Conservation (phyloP, 352 stramenopile genomes). For the Phytopythium cucurbitacearum region DNA sequence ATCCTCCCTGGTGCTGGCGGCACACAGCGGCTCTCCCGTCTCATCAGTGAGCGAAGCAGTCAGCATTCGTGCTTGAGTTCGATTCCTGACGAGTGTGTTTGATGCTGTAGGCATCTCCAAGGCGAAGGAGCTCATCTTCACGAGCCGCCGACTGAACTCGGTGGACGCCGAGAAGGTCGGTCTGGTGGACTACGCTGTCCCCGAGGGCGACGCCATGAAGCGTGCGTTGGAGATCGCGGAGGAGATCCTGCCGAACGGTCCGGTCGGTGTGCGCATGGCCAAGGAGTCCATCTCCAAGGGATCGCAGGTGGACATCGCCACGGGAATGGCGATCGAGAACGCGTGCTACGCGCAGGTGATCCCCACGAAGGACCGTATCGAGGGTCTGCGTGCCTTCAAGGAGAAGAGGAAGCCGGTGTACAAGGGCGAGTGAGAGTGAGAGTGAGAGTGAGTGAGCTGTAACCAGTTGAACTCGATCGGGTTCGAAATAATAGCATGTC, state of each 20-base stretch:
- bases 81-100: not conserved
- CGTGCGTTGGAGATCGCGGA: conserved; percentile 81
- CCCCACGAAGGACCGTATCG: conserved; percentile 89
- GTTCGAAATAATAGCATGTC: conserved; percentile 1
- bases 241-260: conserved; percentile 90
- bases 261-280: conserved; percentile 89
- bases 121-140: conserved; percentile 95
- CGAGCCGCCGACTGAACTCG: conserved; percentile 75
- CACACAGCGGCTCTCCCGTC: conserved; percentile 89
- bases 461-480: not conserved
- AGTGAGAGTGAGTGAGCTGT: not conserved
- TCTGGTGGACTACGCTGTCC: conserved; percentile 87
- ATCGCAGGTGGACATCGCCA: conserved; percentile 75
- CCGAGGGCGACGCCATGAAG: conserved; percentile 52
- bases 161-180: conserved; percentile 78
- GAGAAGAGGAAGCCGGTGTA: conserved; percentile 92
- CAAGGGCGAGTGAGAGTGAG: conserved; percentile 65
- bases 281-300: conserved; percentile 89
- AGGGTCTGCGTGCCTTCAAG: conserved; percentile 90
- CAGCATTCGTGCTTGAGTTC: not conserved
- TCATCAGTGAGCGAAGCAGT: conserved; percentile 60
- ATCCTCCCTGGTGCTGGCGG: conserved; percentile 93
- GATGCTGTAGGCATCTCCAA: conserved; percentile 56
- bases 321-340: conserved; percentile 90
- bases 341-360: conserved; percentile 90